Percentiles rank a stretch among this genome's conserved stretches.
phyloP scores from a whole-genome alignment of 257 asterid species.

The Lycium ferocissimum region DNA sequence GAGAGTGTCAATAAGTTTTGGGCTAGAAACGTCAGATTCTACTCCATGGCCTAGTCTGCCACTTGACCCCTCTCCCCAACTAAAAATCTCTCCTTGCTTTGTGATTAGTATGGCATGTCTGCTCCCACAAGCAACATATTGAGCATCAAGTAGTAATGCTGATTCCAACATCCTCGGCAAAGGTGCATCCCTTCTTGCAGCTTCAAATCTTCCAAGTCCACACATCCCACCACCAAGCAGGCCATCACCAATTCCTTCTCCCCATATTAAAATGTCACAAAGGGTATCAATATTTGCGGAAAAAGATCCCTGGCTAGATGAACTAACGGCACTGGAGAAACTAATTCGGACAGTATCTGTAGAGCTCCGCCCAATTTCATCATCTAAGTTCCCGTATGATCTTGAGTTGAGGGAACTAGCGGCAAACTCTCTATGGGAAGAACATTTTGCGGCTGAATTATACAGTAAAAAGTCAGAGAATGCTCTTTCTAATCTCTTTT shows the following conservation, averaged over 20 bases:
- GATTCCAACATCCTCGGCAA: slow-evolving; percentile 67
- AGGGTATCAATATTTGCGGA: slow-evolving; percentile 50
- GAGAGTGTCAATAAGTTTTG: slow-evolving; percentile 56
- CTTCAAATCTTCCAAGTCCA: slow-evolving; percentile 41
- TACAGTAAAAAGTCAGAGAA: slow-evolving; percentile 58
- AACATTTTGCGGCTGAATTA: slow-evolving; percentile 40
- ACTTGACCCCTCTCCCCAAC: slow-evolving; percentile 78
- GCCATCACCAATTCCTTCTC: slow-evolving; percentile 69
- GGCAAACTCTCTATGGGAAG: slow-evolving; percentile 51
- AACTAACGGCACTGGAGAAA: slow-evolving; percentile 60
- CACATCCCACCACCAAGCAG: slow-evolving; percentile 54
- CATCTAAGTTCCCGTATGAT: slow-evolving; percentile 42
- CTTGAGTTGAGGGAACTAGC: slow-evolving; percentile 46
- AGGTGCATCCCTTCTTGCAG: slow-evolving; percentile 47
- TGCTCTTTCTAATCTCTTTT: slow-evolving; percentile 60
- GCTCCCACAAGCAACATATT: slow-evolving; percentile 62
- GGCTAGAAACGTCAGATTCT: slow-evolving; percentile 52
- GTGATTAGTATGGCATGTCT: slow-evolving; percentile 64
- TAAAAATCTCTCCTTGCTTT: slow-evolving; percentile 65
- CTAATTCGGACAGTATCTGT: slow-evolving; percentile 53
- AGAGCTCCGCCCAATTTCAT: slow-evolving; percentile 49
- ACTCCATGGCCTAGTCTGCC: slow-evolving; percentile 81
- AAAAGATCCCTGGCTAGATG: slow-evolving; percentile 63
- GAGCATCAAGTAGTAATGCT: slow-evolving; percentile 58
- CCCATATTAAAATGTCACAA: slow-evolving; percentile 68